Conservation (phyloP, 2,329 filamentous ascomycete species). For the Pyrenochaeta sp. region DNA sequence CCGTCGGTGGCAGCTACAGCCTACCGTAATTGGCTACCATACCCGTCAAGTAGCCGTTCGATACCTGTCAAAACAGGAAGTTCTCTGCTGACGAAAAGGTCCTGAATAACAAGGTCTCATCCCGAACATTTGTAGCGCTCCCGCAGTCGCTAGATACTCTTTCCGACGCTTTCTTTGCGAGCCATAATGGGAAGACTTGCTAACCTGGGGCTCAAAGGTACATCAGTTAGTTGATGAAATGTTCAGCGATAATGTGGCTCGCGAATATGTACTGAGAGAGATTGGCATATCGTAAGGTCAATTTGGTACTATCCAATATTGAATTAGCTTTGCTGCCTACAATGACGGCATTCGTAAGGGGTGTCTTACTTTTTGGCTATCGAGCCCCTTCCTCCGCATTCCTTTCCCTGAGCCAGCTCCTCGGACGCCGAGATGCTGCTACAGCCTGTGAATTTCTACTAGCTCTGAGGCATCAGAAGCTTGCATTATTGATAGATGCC, state of each 20-base stretch:
- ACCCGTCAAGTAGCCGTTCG: too few species aligned
- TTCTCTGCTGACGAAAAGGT: too few species aligned
- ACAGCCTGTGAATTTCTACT: neutral
- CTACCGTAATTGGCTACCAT: too few species aligned
- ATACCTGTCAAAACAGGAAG: too few species aligned
- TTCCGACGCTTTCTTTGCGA: too few species aligned
- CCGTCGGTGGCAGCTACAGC: too few species aligned
- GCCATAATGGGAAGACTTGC: too few species aligned
- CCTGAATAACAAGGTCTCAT: too few species aligned
- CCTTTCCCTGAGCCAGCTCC: slow-evolving; percentile 28
- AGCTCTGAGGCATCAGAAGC: neutral
- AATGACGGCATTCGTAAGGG: neutral
- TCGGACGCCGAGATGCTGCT: neutral
- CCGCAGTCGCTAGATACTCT: too few species aligned
- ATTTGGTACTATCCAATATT: slow-evolving; percentile 15
- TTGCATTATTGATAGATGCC: neutral
- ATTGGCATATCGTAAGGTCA: slow-evolving; percentile 6
- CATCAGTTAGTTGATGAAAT: too few species aligned
- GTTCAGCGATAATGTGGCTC: neutral
- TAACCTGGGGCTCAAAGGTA: too few species aligned
- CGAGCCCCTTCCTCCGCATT: slow-evolving; percentile 49
- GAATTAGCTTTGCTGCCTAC: slow-evolving; percentile 3
- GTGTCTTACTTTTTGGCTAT: slow-evolving; percentile 40
- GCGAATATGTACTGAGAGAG: neutral
- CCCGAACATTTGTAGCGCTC: too few species aligned